These are phyloP conservation scores for Allium sativum DNA, from an alignment of 106 monocot genomes.

Conservation along the genomic window DNA sequence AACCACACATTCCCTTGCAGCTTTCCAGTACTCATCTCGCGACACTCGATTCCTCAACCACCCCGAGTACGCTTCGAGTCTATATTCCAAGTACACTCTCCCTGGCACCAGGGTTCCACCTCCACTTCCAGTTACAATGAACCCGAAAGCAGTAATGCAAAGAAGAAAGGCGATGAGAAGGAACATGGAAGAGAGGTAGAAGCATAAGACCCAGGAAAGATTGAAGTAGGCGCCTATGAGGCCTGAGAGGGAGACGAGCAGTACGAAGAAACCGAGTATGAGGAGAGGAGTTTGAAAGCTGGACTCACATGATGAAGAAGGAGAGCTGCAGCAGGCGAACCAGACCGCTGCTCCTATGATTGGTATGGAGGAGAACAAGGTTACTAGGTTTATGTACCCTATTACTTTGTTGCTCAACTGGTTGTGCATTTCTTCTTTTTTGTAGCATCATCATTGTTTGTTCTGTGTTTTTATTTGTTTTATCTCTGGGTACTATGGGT, in stretches of 20 bases:
- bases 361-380: conserved; percentile 74
- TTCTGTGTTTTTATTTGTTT: too few species aligned
- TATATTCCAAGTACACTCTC: conserved; percentile 67
- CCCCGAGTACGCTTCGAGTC: conserved; percentile 47
- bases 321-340: conserved; percentile 27
- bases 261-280: conserved; percentile 72
- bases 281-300: conserved; percentile 77
- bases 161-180: conserved; percentile 62
- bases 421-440: conserved; percentile 20
- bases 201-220: conserved; percentile 64
- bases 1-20: conserved; percentile 45
- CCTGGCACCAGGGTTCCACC: conserved; percentile 57
- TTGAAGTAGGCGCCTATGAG: conserved; percentile 86
- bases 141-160: conserved; percentile 59
- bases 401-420: conserved; percentile 74
- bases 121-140: conserved; percentile 65
- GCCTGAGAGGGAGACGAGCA: conserved; percentile 77
- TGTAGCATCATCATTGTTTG: background rate
- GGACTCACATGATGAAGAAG: conserved; percentile 47
- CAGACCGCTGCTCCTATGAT: conserved; percentile 78
- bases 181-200: conserved; percentile 77
- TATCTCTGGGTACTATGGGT: too few species aligned
- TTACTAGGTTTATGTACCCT: conserved; percentile 80
- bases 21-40: conserved; percentile 38
- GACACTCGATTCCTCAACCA: conserved; percentile 53